Percentiles rank a stretch among this genome's conserved stretches.
phyloP scores from a whole-genome alignment of 2,329 filamentous ascomycete species.

The Pseudogymnoascus sp. region DNA sequence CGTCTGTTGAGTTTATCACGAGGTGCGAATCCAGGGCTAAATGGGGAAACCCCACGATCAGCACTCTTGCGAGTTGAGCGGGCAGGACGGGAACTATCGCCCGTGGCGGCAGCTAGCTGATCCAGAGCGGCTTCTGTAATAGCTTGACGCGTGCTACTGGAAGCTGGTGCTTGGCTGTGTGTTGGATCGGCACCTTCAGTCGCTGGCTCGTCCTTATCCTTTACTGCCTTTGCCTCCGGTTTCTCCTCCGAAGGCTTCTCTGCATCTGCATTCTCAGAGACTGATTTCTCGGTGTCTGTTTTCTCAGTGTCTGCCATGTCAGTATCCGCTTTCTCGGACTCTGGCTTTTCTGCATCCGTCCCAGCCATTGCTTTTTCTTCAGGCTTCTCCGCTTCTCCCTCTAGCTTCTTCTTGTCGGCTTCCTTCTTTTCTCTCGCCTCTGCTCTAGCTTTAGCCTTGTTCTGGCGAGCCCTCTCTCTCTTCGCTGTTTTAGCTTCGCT shows the following conservation, averaged over 20 bases:
- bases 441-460: conserved; percentile 35
- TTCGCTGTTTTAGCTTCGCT: conserved; percentile 34
- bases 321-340: conserved; percentile 24
- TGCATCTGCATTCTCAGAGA: conserved; percentile 21
- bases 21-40: background rate
- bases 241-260: conserved; percentile 21
- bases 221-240: conserved; percentile 22
- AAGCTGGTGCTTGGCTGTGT: background rate
- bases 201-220: conserved; percentile 21
- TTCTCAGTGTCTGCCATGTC: conserved; percentile 19
- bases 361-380: conserved; percentile 12
- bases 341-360: conserved; percentile 21
- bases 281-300: conserved; percentile 24
- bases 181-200: background rate
- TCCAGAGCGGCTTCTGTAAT: background rate
- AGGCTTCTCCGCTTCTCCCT: conserved; percentile 13
- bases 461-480: conserved; percentile 30
- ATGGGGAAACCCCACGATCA: background rate
- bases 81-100: background rate
- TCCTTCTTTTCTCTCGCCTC: conserved; percentile 32
- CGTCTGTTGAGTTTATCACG: background rate
- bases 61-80: background rate
- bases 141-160: background rate
- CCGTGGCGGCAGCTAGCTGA: background rate
- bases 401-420: conserved; percentile 20